These are phyloP conservation scores for Exophiala mesophila DNA, from an alignment of 2,329 filamentous ascomycete genomes.

Conservation along the genomic window DNA sequence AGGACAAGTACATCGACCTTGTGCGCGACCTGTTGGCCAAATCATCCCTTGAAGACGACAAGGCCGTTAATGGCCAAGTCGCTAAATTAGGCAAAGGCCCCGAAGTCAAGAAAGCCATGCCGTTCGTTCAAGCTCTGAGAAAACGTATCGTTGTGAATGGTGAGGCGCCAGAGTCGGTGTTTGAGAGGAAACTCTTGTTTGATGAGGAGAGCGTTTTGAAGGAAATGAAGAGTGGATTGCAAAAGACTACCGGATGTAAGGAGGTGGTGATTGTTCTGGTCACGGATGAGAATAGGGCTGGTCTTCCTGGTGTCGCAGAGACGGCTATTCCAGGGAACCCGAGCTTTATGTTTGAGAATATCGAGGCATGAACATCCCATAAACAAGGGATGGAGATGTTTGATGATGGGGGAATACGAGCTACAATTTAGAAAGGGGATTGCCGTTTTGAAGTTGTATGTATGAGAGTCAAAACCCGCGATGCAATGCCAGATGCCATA, in stretches of 20 bases:
- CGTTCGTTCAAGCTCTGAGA: slow-evolving; percentile 86
- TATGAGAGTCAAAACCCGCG: too few species aligned
- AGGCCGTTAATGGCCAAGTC: slow-evolving; percentile 71
- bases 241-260: slow-evolving; percentile 67
- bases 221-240: slow-evolving; percentile 75
- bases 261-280: slow-evolving; percentile 69
- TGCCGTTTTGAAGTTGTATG: too few species aligned
- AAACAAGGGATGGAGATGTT: too few species aligned
- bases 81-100: slow-evolving; percentile 57
- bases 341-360: slow-evolving; percentile 80
- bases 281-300: slow-evolving; percentile 58
- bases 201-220: slow-evolving; percentile 71
- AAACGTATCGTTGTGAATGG: slow-evolving; percentile 66
- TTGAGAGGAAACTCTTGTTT: slow-evolving; percentile 80
- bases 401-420: too few species aligned
- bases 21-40: slow-evolving; percentile 66
- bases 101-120: slow-evolving; percentile 97
- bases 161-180: slow-evolving; percentile 39
- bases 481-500: too few species aligned
- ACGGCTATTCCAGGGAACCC: slow-evolving; percentile 76
- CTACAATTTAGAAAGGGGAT: too few species aligned
- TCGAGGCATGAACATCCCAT: slow-evolving; percentile 46
- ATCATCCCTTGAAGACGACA: slow-evolving; percentile 65
- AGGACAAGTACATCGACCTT: slow-evolving; percentile 81
- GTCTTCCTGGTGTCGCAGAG: slow-evolving; percentile 59